Base-by-base conservation (phyloP, 345 rosid species). In the Pseudoturritis turrita region DNA sequence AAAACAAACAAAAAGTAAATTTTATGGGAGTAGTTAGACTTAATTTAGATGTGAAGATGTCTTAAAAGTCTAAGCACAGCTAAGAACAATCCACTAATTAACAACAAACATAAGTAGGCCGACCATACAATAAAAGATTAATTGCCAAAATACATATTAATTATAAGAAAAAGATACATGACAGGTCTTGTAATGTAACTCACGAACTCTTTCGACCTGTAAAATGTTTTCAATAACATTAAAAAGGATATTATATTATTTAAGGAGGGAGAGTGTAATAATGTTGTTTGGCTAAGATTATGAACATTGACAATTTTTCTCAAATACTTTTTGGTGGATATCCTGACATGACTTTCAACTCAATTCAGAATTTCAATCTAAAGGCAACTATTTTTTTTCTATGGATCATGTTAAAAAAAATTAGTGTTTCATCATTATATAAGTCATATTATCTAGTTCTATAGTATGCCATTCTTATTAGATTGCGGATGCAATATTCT, bases 131-230 rank as follows among this genome's bases (percentile, higher is more conserved):
- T 58, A 13, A 65, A 54, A 18, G 65, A 55, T 46, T 73, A 56
- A 57, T 58, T 74, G 62, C 62, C 22, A 4, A 8, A 21, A 6
- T 18, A 56, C 36, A 50, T 37, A 33, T 31, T 55, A 40, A 66
- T 55, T 39, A 74, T 50, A 67, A 8, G 50, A 35, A 60, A n/a
- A n/a, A n/a, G n/a, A n/a, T n/a, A 67, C 69, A 67, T 52, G 62
- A 67, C 73, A 74, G 66, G 73, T 66, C 61, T 47, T 46, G 31
- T 65, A 29, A 37, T 73, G 71, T 40, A 67, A 67, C 49, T 51
- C 78, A 60, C 56, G 47, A 31, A 51, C 50, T 67, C 78, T 75
- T 75, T 75, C 45, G 59, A 75, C 70, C 74, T 75, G 79, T 75
- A 58, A 75, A 68, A 17, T 75, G 25, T 43, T 31, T 44, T 68